Percentiles rank a stretch among this genome's conserved stretches.
Evolutionary conservation across 2,329 filamentous ascomycete species (phyloP).

Genomic region (Fusarium torulosum): DNA sequence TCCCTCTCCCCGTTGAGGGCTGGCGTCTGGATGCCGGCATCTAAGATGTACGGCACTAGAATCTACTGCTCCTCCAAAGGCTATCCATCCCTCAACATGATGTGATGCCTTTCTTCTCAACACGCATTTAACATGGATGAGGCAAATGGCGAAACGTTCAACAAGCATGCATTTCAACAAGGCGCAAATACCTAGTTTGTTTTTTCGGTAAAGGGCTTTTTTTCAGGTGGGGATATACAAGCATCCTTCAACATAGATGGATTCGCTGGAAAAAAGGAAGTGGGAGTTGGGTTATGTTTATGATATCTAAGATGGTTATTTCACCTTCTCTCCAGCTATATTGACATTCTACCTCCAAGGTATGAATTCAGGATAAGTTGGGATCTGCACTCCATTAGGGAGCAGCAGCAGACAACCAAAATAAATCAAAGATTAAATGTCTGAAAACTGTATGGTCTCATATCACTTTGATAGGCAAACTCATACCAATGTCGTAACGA

Average conservation of each 20-base stretch:
- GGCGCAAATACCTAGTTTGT: conserved; percentile 48
- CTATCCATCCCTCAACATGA: conserved; percentile 26
- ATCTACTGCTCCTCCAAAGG: conserved; percentile 12
- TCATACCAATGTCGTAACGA: too few species aligned
- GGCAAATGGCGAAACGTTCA: conserved; percentile 51
- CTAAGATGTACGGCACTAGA: conserved; percentile 54
- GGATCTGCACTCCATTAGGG: conserved; percentile 6
- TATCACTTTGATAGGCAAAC: too few species aligned
- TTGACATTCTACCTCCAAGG: background rate
- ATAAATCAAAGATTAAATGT: conserved; percentile 26
- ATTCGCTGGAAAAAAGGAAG: conserved; percentile 41
- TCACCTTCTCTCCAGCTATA: conserved; percentile 27
- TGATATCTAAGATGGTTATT: conserved; percentile 39
- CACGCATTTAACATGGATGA: conserved; percentile 51
- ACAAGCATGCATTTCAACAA: conserved; percentile 52
- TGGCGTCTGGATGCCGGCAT: conserved; percentile 73
- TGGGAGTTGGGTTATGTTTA: conserved; percentile 47
- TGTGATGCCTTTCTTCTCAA: conserved; percentile 36
- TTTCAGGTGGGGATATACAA: conserved; percentile 43
- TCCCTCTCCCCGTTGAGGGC: conserved; percentile 90
- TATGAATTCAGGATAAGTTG: conserved; percentile 2
- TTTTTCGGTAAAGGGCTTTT: conserved; percentile 32
- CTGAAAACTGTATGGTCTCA: background rate
- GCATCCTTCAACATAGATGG: conserved; percentile 48
- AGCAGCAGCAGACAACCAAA: conserved; percentile 27